These are phyloP conservation scores for Karstenula rhodostoma DNA, from an alignment of 2,329 filamentous ascomycete species.

Conservation along the genomic window DNA sequence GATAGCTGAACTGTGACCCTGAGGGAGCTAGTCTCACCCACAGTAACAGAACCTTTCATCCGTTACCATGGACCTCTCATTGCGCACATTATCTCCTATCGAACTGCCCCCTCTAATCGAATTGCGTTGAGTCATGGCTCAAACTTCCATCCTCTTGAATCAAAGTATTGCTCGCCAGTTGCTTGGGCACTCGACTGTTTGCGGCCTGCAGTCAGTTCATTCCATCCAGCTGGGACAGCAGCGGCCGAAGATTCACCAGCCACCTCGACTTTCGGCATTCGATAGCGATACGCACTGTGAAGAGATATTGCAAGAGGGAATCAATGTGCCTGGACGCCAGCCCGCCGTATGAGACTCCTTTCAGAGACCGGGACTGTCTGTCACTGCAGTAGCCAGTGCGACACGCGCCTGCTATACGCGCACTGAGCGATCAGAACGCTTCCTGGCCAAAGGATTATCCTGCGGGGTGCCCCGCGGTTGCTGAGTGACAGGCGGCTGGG, in stretches of 20 bases:
- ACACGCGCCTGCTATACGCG: not conserved
- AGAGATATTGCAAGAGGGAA: conserved; percentile 15
- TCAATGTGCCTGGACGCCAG: not conserved
- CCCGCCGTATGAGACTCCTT: not conserved
- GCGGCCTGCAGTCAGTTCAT: conserved; percentile 20
- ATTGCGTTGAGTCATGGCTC: conserved; percentile 2
- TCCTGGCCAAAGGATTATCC: conserved; percentile 6
- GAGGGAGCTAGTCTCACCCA: not conserved
- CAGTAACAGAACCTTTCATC: conserved; percentile 26
- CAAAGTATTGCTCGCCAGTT: not conserved
- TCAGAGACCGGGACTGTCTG: not conserved
- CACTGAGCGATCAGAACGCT: conserved; percentile 1
- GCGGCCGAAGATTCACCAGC: conserved; percentile 4
- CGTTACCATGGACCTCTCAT: conserved; percentile 21
- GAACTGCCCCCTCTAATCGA: conserved; percentile 9
- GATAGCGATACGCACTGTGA: not conserved
- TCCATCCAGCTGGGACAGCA: conserved; percentile 17
- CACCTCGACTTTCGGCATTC: conserved; percentile 4
- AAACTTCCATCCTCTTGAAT: conserved; percentile 1
- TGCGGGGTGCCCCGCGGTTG: not conserved
- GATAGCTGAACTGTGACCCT: not conserved
- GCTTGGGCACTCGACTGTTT: conserved; percentile 18
- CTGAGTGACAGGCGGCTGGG: conserved; percentile 6
- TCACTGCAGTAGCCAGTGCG: conserved; percentile 1
- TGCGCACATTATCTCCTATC: conserved; percentile 21